Evolutionary conservation across 164 flowering plant genomes (phyloP).

Genomic region (Echeveria elegans): DNA sequence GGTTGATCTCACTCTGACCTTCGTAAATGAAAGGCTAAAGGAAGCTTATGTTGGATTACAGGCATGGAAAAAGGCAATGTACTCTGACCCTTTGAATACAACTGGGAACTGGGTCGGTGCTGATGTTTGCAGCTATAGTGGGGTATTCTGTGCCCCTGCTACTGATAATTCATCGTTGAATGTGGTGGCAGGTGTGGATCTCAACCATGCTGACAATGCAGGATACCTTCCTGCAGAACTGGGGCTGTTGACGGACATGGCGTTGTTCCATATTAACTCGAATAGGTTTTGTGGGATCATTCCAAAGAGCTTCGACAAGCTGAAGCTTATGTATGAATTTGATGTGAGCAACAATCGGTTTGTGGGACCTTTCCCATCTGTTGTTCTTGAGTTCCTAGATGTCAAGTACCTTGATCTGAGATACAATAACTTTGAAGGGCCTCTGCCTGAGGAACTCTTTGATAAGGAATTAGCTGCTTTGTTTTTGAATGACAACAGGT

Average conservation of each 20-base stretch:
- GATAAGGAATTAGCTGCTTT: slow-evolving; percentile 50
- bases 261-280: slow-evolving; percentile 61
- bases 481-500: slow-evolving; percentile 65
- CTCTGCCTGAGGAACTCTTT: slow-evolving; percentile 44
- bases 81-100: slow-evolving; percentile 53
- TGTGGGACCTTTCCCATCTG: slow-evolving; percentile 62
- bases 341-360: slow-evolving; percentile 79
- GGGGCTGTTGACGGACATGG: slow-evolving; percentile 55
- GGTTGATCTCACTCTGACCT: slow-evolving; percentile 15
- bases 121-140: slow-evolving; percentile 54
- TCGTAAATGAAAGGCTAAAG: slow-evolving; percentile 39
- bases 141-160: slow-evolving; percentile 57
- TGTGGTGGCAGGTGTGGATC: slow-evolving; percentile 69
- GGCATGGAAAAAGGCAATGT: slow-evolving; percentile 60
- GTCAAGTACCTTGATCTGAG: slow-evolving; percentile 59
- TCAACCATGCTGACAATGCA: slow-evolving; percentile 63
- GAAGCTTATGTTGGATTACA: slow-evolving; percentile 56
- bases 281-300: slow-evolving; percentile 71
- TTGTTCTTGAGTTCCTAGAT: slow-evolving; percentile 30
- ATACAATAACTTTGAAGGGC: slow-evolving; percentile 69
- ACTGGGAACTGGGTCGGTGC: slow-evolving; percentile 62
- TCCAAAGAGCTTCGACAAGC: slow-evolving; percentile 42
- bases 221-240: slow-evolving; percentile 64
- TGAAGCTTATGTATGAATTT: slow-evolving; percentile 39
- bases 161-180: slow-evolving; percentile 34